These are phyloP conservation scores for Arabidopsis lyrata DNA, from an alignment of 441 rosid genomes.

Conservation along the genomic window DNA sequence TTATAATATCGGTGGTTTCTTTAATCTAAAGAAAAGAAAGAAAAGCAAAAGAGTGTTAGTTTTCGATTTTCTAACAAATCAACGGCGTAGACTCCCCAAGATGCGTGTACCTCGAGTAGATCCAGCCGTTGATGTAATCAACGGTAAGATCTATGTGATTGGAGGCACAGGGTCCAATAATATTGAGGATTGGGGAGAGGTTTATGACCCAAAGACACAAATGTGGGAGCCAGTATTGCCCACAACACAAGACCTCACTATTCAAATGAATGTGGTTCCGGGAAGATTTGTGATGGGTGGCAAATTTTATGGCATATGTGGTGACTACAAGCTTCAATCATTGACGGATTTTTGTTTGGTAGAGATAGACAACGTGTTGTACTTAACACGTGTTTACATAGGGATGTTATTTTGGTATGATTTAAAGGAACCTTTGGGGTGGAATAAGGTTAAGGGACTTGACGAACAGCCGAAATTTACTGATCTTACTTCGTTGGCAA, in stretches of 20 bases:
- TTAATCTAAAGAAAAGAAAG: neutral
- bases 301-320: too few relatives aligned
- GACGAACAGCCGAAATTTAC: too few relatives aligned
- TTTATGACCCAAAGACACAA: slow-evolving; percentile 1
- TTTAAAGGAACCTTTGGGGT: too few relatives aligned
- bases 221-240: neutral
- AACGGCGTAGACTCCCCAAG: neutral
- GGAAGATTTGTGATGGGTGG: neutral
- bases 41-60: neutral
- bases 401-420: neutral
- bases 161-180: neutral
- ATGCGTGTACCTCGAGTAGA: neutral
- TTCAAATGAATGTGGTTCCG: neutral
- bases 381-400: neutral
- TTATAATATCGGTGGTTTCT: neutral
- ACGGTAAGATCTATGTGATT: slow-evolving; percentile 7
- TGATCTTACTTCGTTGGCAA: too few relatives aligned
- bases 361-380: neutral
- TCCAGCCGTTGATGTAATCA: neutral
- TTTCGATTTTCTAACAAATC: neutral
- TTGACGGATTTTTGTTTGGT: neutral
- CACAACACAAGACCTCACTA: neutral
- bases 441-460: too few relatives aligned
- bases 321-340: too few relatives aligned
- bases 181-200: neutral